A percentile compares a stretch with the other conserved stretches of the same genome.
These are phyloP conservation scores for Cocos nucifera DNA, from an alignment of 176 grass and related monocot species.

Conservation along the genomic window DNA sequence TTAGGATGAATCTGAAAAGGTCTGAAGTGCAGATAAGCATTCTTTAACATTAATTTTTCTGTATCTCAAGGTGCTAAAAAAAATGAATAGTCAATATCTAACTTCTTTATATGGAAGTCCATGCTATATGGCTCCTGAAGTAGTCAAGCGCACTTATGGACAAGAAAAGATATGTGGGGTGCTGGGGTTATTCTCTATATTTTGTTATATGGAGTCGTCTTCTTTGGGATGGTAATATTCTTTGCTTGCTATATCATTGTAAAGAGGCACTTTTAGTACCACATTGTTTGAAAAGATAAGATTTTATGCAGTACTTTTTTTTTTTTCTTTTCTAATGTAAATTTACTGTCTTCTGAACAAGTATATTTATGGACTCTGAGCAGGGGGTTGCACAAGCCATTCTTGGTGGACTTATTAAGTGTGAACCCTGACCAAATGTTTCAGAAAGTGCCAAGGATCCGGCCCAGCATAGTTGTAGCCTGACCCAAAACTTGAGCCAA, in stretches of 20 bases:
- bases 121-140: constrained; percentile 95
- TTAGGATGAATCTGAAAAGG: too few species aligned
- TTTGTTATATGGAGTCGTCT: constrained; percentile 90
- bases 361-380: constrained; percentile 60
- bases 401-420: constrained; percentile 84
- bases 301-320: too few species aligned
- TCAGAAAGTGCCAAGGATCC: constrained; percentile 91
- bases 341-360: constrained; percentile 1
- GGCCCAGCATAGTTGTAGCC: constrained; percentile 73
- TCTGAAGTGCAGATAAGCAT: too few species aligned
- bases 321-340: not conserved
- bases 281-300: too few species aligned
- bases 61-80: too few species aligned
- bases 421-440: constrained; percentile 93
- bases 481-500: constrained; percentile 78
- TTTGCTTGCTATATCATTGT: not conserved
- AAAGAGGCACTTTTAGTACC: too few species aligned
- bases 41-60: too few species aligned
- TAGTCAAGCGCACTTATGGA: constrained; percentile 88
- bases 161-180: constrained; percentile 94
- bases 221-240: constrained; percentile 76
- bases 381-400: constrained; percentile 97
- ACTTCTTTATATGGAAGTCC: constrained; percentile 45
- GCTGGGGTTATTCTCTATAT: constrained; percentile 94
- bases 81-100: too few species aligned